phyloP scores from a whole-genome alignment of 2,329 filamentous ascomycete genomes.

The Xylaria sp. region DNA sequence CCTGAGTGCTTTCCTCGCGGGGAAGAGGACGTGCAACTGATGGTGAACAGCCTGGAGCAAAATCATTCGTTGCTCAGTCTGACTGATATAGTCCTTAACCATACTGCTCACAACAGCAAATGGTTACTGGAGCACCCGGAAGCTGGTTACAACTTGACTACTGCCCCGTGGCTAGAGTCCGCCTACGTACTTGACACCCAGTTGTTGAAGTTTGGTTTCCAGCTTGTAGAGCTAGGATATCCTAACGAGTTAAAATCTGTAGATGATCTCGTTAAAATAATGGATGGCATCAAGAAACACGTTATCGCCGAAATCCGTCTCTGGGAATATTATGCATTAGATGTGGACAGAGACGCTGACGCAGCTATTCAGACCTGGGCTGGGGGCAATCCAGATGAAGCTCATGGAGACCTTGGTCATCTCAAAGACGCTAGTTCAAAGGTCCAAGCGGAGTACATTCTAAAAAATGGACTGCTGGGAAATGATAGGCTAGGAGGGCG shows the following conservation, averaged over 20 bases:
- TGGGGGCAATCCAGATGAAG: conserved; percentile 65
- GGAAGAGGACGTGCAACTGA: conserved; percentile 79
- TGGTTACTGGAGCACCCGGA: conserved; percentile 97
- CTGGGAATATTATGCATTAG: conserved; percentile 93
- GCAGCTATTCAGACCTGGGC: conserved; percentile 79
- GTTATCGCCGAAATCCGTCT: conserved; percentile 82
- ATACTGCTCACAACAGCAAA: conserved; percentile 93
- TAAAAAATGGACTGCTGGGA: conserved; percentile 75
- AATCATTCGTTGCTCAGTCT: conserved; percentile 87
- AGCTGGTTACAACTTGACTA: conserved; percentile 92
- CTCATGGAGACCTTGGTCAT: conserved; percentile 57
- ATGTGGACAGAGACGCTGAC: conserved; percentile 78
- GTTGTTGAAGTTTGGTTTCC: conserved; percentile 79
- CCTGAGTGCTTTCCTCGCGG: conserved; percentile 83
- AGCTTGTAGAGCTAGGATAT: conserved; percentile 76
- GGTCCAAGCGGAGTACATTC: conserved; percentile 70
- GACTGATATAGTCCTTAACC: conserved; percentile 98
- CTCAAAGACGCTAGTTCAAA: conserved; percentile 59
- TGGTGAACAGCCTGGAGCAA: conserved; percentile 84
- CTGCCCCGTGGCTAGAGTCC: conserved; percentile 80
- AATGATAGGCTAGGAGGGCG: conserved; percentile 82
- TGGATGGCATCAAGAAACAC: conserved; percentile 84
- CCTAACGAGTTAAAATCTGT: conserved; percentile 77
- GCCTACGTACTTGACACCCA: conserved; percentile 71
- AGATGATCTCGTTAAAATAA: conserved; percentile 81